These are phyloP conservation scores for Emergomyces orientalis DNA, from an alignment of 2,329 filamentous ascomycete genomes.

Conservation along the genomic window DNA sequence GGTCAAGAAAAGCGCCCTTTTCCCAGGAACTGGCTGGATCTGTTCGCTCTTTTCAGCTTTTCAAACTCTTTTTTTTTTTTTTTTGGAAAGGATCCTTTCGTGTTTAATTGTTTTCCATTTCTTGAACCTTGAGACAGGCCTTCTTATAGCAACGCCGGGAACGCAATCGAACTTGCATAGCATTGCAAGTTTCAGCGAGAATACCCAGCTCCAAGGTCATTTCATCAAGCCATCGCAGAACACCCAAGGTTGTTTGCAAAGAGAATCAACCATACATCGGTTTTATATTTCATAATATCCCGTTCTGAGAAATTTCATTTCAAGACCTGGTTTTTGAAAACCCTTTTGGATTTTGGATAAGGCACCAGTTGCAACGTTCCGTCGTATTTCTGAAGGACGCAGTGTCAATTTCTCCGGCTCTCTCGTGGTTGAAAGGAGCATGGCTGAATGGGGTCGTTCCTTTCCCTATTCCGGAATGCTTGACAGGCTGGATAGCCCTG, in stretches of 20 bases:
- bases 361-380: background rate
- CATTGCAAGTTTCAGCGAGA: background rate
- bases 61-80: background rate
- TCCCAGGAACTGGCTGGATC: background rate
- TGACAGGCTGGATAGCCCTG: background rate
- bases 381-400: background rate
- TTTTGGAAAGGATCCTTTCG: background rate
- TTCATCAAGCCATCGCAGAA: background rate
- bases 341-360: background rate
- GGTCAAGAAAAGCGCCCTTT: background rate
- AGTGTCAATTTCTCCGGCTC: background rate
- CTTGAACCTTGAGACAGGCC: background rate
- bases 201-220: background rate
- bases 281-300: background rate
- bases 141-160: background rate
- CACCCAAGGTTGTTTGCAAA: background rate
- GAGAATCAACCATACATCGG: no score
- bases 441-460: background rate
- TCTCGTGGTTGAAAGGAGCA: background rate
- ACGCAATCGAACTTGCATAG: background rate
- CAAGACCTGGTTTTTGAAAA: background rate
- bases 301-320: background rate
- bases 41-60: background rate
- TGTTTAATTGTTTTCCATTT: background rate
- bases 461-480: background rate